Conservation (phyloP, 257 asterid genomes). For the Mentha longifolia region DNA sequence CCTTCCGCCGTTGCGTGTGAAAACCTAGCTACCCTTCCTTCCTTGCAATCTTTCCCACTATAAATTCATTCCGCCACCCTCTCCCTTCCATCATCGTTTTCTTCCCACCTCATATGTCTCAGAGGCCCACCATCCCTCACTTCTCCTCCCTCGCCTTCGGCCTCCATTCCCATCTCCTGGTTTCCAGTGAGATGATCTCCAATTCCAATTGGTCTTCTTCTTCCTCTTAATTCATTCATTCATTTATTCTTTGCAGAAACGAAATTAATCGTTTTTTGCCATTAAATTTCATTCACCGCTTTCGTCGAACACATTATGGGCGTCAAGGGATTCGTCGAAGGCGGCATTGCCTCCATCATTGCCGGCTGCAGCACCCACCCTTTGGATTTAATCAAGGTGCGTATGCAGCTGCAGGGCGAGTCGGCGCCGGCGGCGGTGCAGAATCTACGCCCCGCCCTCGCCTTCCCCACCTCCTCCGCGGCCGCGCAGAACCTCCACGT, state of each 20-base stretch:
- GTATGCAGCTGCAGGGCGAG: conserved; percentile 92
- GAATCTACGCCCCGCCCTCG: conserved; percentile 64
- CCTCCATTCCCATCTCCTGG: conserved; percentile 91
- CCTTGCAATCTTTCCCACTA: conserved; percentile 25
- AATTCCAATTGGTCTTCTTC: conserved; percentile 59
- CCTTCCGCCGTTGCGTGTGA: conserved; percentile 35
- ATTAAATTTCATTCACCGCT: neutral
- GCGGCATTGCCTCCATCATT: conserved; percentile 85
- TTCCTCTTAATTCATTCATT: too few relatives aligned
- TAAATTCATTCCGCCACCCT: conserved; percentile 34
- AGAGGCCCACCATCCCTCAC: conserved; percentile 80
- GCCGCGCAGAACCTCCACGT: conserved; percentile 40
- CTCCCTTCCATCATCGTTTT: neutral
- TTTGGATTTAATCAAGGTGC: conserved; percentile 76
- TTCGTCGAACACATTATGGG: conserved; percentile 55
- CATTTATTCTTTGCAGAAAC: conserved; percentile 17
- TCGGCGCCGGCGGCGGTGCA: conserved; percentile 30
- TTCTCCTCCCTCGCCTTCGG: conserved; percentile 75
- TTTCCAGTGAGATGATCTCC: conserved; percentile 91
- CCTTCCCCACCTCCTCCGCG: conserved; percentile 45
- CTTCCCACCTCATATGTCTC: conserved; percentile 69
- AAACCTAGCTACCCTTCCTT: conserved; percentile 37
- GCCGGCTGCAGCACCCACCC: conserved; percentile 95
- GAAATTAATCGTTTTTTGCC: conserved; percentile 18
- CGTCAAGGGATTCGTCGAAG: conserved; percentile 83